Conservation (phyloP, 192 early-diverging fungal species). For the Cetraspora pellucida region DNA sequence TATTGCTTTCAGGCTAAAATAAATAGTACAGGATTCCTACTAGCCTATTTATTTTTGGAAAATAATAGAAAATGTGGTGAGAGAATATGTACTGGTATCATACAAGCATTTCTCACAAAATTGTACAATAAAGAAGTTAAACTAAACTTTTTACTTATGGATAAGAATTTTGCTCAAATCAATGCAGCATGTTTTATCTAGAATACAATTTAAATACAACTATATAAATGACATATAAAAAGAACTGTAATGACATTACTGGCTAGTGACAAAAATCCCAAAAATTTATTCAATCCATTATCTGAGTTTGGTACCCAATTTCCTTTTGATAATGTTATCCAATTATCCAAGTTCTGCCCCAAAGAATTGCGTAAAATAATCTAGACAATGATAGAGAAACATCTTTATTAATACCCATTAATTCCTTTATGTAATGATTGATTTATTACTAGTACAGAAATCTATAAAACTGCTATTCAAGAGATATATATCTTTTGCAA, state of each 20-base stretch:
- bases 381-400: constrained; percentile 16
- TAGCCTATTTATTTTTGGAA: too few species aligned
- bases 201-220: not conserved
- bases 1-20: too few species aligned
- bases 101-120: too few species aligned
- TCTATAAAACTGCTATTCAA: not conserved
- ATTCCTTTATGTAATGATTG: not conserved
- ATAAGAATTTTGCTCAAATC: constrained; percentile 20
- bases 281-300: constrained; percentile 4
- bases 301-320: not conserved
- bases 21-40: too few species aligned
- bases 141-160: too few species aligned
- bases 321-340: not conserved
- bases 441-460: not conserved
- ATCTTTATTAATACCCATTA: constrained; percentile 1
- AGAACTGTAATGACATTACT: not conserved
- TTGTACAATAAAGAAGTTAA: too few species aligned
- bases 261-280: not conserved
- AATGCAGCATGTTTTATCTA: not conserved
- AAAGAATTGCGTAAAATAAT: not conserved
- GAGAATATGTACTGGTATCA: not conserved
- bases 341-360: not conserved
- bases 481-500: constrained; percentile 30
- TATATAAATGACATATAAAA: not conserved
- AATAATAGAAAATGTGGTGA: too few species aligned